Conservation (phyloP, 148 eudicot species). For the Drosera capensis region DNA sequence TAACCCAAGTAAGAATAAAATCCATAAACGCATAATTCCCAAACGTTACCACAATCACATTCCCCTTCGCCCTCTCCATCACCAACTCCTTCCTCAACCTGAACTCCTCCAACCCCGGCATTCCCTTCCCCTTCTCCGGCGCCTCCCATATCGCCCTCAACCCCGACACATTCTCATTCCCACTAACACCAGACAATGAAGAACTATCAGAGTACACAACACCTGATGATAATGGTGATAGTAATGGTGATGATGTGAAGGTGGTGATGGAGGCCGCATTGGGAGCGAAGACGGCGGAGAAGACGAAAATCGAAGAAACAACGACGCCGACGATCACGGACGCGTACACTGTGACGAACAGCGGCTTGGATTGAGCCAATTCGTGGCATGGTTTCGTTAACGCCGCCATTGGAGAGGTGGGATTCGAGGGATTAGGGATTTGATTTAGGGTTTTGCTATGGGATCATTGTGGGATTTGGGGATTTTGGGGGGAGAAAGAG, state of each 20-base stretch:
- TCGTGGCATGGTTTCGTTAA: conserved; percentile 25
- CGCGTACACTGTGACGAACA: conserved; percentile 62
- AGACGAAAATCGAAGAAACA: conserved; percentile 53
- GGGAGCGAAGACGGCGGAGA: conserved; percentile 59
- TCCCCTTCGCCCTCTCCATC: conserved; percentile 62
- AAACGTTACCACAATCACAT: conserved; percentile 66
- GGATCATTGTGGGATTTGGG: too few relatives aligned
- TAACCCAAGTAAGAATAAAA: conserved; percentile 93
- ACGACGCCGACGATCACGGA: conserved; percentile 49
- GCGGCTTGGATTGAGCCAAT: conserved; percentile 51
- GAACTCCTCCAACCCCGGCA: conserved; percentile 63
- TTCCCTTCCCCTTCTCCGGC: conserved; percentile 39
- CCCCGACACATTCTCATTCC: conserved; percentile 9
- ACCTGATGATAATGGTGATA: conserved; percentile 4
- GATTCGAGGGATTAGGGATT: too few relatives aligned
- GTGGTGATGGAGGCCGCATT: conserved; percentile 14
- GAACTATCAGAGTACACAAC: neutral
- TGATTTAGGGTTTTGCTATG: too few relatives aligned
- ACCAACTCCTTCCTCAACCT: conserved; percentile 68
- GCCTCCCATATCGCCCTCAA: conserved; percentile 41
- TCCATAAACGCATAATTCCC: conserved; percentile 98
- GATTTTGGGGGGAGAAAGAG: too few relatives aligned
- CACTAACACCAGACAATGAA: conserved; percentile 8
- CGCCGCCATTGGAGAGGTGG: conserved; percentile 64
- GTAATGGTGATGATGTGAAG: conserved; percentile 12